These are phyloP conservation scores for Phytophthora crassamura DNA, from an alignment of 352 stramenopile species.

Conservation along the genomic window DNA sequence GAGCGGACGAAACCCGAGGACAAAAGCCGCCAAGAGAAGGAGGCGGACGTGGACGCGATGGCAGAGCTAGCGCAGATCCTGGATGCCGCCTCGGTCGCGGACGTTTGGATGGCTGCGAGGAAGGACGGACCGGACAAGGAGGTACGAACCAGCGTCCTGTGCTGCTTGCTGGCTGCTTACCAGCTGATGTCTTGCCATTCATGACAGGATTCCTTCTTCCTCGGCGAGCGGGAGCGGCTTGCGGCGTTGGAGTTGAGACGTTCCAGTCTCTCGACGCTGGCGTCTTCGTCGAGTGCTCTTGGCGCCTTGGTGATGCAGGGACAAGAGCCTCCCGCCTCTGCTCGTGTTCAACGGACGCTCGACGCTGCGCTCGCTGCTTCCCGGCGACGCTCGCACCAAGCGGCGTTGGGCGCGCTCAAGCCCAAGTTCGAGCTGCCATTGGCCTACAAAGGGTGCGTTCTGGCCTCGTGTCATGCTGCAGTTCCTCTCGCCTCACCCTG, in stretches of 20 bases:
- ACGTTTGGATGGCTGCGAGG: slow-evolving; percentile 42
- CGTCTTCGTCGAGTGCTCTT: slow-evolving; percentile 18
- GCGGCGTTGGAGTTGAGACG: slow-evolving; percentile 33
- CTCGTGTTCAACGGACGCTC: slow-evolving; percentile 44
- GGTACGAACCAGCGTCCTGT: slow-evolving; percentile 21
- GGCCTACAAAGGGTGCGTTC: slow-evolving; percentile 49
- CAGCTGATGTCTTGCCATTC: slow-evolving; percentile 7
- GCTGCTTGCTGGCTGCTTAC: slow-evolving; percentile 2
- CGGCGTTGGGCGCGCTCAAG: slow-evolving; percentile 44
- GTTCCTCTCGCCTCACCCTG: slow-evolving; percentile 15
- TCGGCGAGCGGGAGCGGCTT: slow-evolving; percentile 31
- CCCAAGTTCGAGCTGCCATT: slow-evolving; percentile 59
- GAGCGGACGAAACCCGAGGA: slow-evolving; percentile 34
- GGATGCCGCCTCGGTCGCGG: slow-evolving; percentile 56
- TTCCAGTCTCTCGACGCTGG: slow-evolving; percentile 39
- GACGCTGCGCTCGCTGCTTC: slow-evolving; percentile 36
- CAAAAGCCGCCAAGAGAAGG: slow-evolving; percentile 52
- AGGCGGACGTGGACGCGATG: slow-evolving; percentile 45
- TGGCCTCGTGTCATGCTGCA: not conserved
- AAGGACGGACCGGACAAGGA: slow-evolving; percentile 9
- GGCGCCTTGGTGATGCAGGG: slow-evolving; percentile 19
- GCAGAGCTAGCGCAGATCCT: slow-evolving; percentile 52
- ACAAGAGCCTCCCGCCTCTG: slow-evolving; percentile 26
- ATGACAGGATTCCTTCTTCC: slow-evolving; percentile 36
- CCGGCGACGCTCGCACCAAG: slow-evolving; percentile 24